Evolutionary conservation across 495 filamentous ascomycete genomes (phyloP), one percentile per base, ranked within the genome.

Genomic region (Talaromyces thailandensis): DNA sequence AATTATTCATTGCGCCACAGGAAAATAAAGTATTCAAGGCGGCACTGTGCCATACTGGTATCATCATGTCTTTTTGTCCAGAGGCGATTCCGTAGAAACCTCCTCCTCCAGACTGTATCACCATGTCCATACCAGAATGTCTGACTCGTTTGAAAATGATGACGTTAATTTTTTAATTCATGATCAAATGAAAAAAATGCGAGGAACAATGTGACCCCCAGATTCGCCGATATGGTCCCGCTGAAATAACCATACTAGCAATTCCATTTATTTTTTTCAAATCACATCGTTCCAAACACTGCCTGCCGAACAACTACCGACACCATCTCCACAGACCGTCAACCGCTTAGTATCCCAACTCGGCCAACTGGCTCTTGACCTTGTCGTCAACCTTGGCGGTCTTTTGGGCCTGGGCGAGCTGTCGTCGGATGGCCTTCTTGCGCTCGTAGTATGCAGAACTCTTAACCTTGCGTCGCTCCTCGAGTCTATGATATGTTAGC

Each of bases 381-480:
- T 85, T 82, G 59, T 80, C 84, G 82, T 93, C 87, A 78, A 96
- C 89, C 74, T 84, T 91, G 64, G 92, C 92, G 75, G 80, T 88
- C 88, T 93, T 91, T 84, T 94, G 85, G 70, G 94, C 93, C 75
- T 96, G 89, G 68, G 86, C 82, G 62, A 96, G 82, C 81, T 91
- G 90, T 84, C 87, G 92, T 76, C 87, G 85, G 69, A 88, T 88
- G 61, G 87, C 84, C 92, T 96, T 96, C 94, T 97, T 98, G 85
- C 92, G 91, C 82, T 92, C 91, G 85, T 98, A 98, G 88, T 97
- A 98, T 75, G 94, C 94, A 71, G 89, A 86, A 73, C 92, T 90
- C 88, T 98, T 98, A 77, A 93, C 92, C 84, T 98, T 98, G 81
- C 94, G 87, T 79, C 93, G 86, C 86, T 98, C 94, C 87, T 98